Conservation (phyloP, 345 rosid genomes). For the Camelina sativa region DNA sequence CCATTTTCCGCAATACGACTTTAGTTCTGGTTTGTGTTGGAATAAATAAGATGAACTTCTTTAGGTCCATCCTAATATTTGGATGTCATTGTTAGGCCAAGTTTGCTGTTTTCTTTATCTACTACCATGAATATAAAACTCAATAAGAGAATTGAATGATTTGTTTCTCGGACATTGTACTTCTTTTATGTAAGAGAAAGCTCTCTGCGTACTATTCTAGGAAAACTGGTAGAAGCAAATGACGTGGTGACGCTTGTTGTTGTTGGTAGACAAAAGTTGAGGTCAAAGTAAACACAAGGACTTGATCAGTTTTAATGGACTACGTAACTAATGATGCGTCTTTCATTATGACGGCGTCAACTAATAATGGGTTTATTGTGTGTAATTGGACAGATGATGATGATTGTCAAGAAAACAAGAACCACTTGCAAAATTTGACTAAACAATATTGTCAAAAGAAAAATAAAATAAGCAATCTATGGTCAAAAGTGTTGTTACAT, state of each 20-base stretch:
- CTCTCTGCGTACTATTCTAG: not conserved
- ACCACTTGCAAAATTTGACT: not conserved
- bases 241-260: constrained; percentile 6
- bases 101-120: constrained; percentile 28
- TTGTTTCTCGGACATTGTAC: not conserved
- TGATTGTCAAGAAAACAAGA: not conserved
- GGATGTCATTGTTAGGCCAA: constrained; percentile 22
- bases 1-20: not conserved
- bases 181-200: not conserved
- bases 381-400: not conserved
- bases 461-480: not conserved
- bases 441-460: not conserved
- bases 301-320: not conserved
- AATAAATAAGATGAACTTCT: constrained; percentile 24
- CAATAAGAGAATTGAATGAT: constrained; percentile 11
- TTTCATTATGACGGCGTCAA: not conserved
- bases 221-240: not conserved
- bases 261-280: not conserved
- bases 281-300: constrained; percentile 20
- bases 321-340: constrained; percentile 17
- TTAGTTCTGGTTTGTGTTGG: constrained; percentile 29
- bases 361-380: not conserved
- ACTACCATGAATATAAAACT: constrained; percentile 7
- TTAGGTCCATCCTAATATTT: constrained; percentile 28
- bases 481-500: constrained; percentile 6